Conservation (phyloP, 148 eudicot genomes). For the Pharnaceum exiguum region DNA sequence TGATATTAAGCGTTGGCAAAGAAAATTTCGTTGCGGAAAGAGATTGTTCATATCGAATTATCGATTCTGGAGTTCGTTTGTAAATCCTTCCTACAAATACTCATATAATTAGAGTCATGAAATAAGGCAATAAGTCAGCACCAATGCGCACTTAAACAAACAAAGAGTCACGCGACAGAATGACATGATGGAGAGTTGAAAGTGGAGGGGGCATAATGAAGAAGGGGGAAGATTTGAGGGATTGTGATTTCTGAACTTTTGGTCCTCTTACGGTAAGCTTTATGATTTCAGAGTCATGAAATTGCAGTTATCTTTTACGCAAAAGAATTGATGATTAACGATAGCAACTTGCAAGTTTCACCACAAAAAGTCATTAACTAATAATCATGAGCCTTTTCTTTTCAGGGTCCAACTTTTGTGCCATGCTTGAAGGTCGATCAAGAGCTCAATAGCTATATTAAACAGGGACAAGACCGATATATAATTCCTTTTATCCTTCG, state of each 20-base stretch:
- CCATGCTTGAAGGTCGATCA: constrained; percentile 7
- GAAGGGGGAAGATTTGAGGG: background rate
- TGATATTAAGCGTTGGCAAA: too few relatives aligned
- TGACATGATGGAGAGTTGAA: constrained; percentile 9
- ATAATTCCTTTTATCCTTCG: too few relatives aligned
- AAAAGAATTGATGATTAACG: too few relatives aligned
- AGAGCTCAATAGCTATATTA: background rate
- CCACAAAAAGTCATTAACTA: background rate
- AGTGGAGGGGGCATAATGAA: background rate
- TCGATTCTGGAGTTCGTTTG: too few relatives aligned
- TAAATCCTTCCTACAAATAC: too few relatives aligned
- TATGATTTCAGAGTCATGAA: constrained; percentile 12
- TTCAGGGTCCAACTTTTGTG: constrained; percentile 2
- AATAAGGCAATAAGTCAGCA: too few relatives aligned
- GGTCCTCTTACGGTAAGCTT: background rate
- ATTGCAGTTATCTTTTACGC: too few relatives aligned
- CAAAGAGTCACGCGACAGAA: background rate
- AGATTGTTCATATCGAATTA: too few relatives aligned
- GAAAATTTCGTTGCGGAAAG: too few relatives aligned
- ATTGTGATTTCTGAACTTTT: background rate
- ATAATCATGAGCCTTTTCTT: background rate
- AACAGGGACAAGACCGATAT: too few relatives aligned
- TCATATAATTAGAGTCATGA: too few relatives aligned
- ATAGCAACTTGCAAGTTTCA: background rate
- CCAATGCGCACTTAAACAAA: too few relatives aligned